Evolutionary conservation across 257 asterid genomes (phyloP).

Genomic region (Gentiana macrophylla): DNA sequence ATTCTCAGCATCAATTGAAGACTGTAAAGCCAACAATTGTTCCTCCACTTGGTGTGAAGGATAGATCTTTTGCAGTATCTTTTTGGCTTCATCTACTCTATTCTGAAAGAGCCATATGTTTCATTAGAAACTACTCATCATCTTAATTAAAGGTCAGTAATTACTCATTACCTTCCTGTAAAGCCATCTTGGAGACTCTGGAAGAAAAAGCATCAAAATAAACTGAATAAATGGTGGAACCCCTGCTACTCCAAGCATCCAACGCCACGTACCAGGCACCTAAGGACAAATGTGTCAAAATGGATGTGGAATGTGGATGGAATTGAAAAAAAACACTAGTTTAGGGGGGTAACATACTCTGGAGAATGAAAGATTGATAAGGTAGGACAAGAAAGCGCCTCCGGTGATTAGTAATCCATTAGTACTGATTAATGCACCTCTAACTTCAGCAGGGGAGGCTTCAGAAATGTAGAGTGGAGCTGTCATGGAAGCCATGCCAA

Average conservation of each 20-base stretch:
- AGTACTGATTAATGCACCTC: constrained; percentile 79
- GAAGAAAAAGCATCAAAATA: constrained; percentile 60
- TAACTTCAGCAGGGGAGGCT: constrained; percentile 73
- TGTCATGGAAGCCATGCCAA: constrained; percentile 91
- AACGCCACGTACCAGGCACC: constrained; percentile 71
- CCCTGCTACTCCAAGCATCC: constrained; percentile 92
- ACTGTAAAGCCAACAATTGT: constrained; percentile 49
- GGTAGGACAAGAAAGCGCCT: constrained; percentile 64
- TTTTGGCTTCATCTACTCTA: constrained; percentile 55
- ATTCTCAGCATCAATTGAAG: constrained; percentile 54
- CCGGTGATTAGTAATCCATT: constrained; percentile 76
- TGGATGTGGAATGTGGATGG: too few relatives aligned
- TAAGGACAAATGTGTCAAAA: constrained; percentile 6
- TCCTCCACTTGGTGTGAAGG: constrained; percentile 57
- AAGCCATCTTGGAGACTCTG: constrained; percentile 86
- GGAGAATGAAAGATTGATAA: constrained; percentile 69
- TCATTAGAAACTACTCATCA: background rate
- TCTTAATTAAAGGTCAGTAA: too few relatives aligned
- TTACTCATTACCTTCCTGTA: constrained; percentile 37
- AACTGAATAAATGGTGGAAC: constrained; percentile 62
- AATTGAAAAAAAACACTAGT: background rate
- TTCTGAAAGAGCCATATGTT: constrained; percentile 20
- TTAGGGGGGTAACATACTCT: constrained; percentile 20
- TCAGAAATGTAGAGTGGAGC: constrained; percentile 76
- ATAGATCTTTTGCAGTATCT: constrained; percentile 57